phyloP scores from a whole-genome alignment of 2,329 filamentous ascomycete genomes.

The Fulvia fulva region DNA sequence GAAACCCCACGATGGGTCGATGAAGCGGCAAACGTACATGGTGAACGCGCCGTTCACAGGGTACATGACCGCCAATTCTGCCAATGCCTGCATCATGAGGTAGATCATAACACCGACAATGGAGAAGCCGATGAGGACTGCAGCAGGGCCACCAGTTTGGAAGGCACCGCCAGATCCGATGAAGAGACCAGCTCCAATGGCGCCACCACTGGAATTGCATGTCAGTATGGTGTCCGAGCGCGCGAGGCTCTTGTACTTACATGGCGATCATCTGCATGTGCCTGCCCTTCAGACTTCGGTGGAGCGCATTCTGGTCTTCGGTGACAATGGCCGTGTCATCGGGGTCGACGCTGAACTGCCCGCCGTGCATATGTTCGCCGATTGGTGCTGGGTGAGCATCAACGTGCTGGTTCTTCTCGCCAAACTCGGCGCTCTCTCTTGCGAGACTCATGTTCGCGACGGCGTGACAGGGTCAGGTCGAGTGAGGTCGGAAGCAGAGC shows the following conservation, averaged over 20 bases:
- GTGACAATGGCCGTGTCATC: slow-evolving; percentile 8
- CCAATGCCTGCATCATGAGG: slow-evolving; percentile 35
- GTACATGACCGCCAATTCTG: slow-evolving; percentile 33
- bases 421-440: slow-evolving; percentile 2
- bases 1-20: slow-evolving; percentile 36
- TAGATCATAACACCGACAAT: slow-evolving; percentile 37
- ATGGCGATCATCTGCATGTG: slow-evolving; percentile 39
- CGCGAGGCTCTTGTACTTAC: slow-evolving; percentile 5
- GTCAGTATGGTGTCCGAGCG: not conserved
- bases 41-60: slow-evolving; percentile 36
- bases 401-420: slow-evolving; percentile 1
- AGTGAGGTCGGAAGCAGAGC: not conserved
- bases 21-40: slow-evolving; percentile 33
- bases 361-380: slow-evolving; percentile 10
- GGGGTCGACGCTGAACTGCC: slow-evolving; percentile 13
- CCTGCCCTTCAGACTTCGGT: slow-evolving; percentile 30
- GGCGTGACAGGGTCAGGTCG: not conserved
- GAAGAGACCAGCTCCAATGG: slow-evolving; percentile 53
- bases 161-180: slow-evolving; percentile 49
- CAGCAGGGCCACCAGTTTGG: slow-evolving; percentile 46
- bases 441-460: not conserved
- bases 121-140: slow-evolving; percentile 45
- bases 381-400: slow-evolving; percentile 2
- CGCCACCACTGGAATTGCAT: slow-evolving; percentile 16
- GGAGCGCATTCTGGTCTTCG: slow-evolving; percentile 23